Conservation (phyloP, 2,329 filamentous ascomycete genomes). For the Cladosporium oxysporum region DNA sequence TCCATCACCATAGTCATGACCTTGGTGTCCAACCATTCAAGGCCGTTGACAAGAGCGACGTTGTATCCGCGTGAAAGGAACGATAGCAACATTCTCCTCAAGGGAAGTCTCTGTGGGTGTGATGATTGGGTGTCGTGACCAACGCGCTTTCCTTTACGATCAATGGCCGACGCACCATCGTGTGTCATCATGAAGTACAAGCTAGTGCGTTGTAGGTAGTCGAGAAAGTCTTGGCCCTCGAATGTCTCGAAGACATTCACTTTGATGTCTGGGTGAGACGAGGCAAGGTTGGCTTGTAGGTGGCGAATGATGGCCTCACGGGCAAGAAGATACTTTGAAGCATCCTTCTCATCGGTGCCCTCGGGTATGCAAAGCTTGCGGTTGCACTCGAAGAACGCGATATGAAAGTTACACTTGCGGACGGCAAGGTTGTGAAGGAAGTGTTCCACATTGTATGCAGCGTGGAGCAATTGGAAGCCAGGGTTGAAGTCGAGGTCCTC, state of each 20-base stretch:
- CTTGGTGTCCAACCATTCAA: constrained; percentile 67
- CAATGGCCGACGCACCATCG: constrained; percentile 53
- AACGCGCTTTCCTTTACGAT: constrained; percentile 28
- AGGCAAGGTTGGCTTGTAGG: constrained; percentile 50
- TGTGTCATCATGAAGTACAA: constrained; percentile 70
- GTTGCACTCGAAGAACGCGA: constrained; percentile 67
- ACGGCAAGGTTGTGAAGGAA: constrained; percentile 62
- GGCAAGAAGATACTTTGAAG: constrained; percentile 61
- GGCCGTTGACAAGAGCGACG: constrained; percentile 63
- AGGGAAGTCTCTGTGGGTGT: constrained; percentile 26
- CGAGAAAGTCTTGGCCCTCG: constrained; percentile 52
- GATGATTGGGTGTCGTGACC: constrained; percentile 21
- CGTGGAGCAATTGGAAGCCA: constrained; percentile 72
- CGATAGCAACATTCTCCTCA: constrained; percentile 55
- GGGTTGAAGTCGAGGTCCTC: constrained; percentile 65
- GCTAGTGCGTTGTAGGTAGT: constrained; percentile 57
- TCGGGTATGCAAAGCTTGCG: constrained; percentile 58
- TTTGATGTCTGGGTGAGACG: constrained; percentile 43
- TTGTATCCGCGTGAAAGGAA: constrained; percentile 61
- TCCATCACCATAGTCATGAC: constrained; percentile 54
- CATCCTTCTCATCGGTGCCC: constrained; percentile 35
- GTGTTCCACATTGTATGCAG: constrained; percentile 66
- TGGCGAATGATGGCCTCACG: constrained; percentile 67
- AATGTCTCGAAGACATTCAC: constrained; percentile 53
- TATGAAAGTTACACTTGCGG: constrained; percentile 69